A percentile compares a stretch with the other conserved stretches of the same genome.
Evolutionary conservation across 805 yeast genomes (phyloP).

Genomic region (Naumovozyma baii): DNA sequence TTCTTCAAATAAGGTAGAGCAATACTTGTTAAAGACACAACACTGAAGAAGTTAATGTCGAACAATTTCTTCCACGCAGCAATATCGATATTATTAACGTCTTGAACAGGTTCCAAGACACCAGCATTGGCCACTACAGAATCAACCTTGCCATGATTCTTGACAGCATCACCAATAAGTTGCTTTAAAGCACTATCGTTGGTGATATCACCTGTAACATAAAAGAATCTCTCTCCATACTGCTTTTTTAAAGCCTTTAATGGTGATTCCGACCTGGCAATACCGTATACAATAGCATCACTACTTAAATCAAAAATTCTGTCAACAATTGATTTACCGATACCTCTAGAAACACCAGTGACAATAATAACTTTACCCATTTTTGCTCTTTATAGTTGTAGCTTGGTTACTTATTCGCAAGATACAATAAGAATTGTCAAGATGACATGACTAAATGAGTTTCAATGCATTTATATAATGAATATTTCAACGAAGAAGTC

Average conservation of each 20-base stretch:
- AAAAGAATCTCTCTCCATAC: conserved; percentile 44
- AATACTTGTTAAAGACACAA: conserved; percentile 46
- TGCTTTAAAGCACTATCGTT: conserved; percentile 26
- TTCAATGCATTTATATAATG: no score
- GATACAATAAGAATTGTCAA: not conserved
- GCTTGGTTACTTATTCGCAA: no score
- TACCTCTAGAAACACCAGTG: conserved; percentile 65
- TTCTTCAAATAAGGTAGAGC: conserved; percentile 50
- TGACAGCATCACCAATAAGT: conserved; percentile 40
- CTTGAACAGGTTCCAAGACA: conserved; percentile 65
- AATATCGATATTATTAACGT: conserved; percentile 35
- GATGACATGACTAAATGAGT: not conserved
- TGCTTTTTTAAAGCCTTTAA: conserved; percentile 36
- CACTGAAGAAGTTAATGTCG: conserved; percentile 71
- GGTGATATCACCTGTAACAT: conserved; percentile 54
- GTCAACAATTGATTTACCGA: conserved; percentile 66
- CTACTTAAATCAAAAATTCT: conserved; percentile 33
- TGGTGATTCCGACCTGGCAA: conserved; percentile 56
- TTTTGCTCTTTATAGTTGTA: no score
- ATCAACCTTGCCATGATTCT: conserved; percentile 49
- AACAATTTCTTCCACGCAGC: conserved; percentile 53
- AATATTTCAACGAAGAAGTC: no score
- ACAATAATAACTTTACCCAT: conserved; percentile 38
- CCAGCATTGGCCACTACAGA: conserved; percentile 76
- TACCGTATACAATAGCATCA: conserved; percentile 46